Base-by-base conservation (phyloP, 129 eudicot species). In the Rutidosis leptorrhynchoides region DNA sequence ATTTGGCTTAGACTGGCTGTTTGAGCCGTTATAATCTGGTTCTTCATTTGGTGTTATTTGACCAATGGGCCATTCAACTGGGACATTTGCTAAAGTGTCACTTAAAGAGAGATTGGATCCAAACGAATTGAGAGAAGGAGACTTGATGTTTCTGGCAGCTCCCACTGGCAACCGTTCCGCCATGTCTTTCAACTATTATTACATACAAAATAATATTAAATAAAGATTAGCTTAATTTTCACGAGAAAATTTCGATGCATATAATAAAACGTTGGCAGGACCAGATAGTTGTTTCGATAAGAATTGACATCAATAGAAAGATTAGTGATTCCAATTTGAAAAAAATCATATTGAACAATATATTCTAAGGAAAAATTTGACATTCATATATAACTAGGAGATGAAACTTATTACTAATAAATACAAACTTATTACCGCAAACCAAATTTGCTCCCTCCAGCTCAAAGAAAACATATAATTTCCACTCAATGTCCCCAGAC, bases 91-190 rank as follows among this genome's bases (percentile, higher is more conserved):
- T 26, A 68, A 58, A 62, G 56, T 64, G 21, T 88, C 91, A 75
- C 33, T 64, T 19, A 81, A 27, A 64, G 81, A 28, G 32, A 82
- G 81, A 81, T 73, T 75, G 52, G 83, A 76, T 54, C 74, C 80
- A 43, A 80, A 49, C 23, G 95, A 79, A 68, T 78, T 58, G 20
- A 82, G 71, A 32, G 87, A 62, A 26, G 95, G 95, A 65, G 95
- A 83, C 70, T 78, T 88, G 65, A 74, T 73, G 74, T 74, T 85
- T 64, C 84, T 81, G 33, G 91, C 72, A 58, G 92, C 81, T 75
- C 96, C 98, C 67, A 88, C 96, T 33, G 98, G 98, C 78, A 88
- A 75, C 79, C 96, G 80, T 77, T 92, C 96, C 27, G 98, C 98
- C 96, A 92, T 85, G 76, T 92, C 96, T 82, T 92, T 92, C 67